Evolutionary conservation across 495 filamentous ascomycete species (phyloP), one percentile per base, ranked within the genome.

Genomic region (Aspergillus hancockii): DNA sequence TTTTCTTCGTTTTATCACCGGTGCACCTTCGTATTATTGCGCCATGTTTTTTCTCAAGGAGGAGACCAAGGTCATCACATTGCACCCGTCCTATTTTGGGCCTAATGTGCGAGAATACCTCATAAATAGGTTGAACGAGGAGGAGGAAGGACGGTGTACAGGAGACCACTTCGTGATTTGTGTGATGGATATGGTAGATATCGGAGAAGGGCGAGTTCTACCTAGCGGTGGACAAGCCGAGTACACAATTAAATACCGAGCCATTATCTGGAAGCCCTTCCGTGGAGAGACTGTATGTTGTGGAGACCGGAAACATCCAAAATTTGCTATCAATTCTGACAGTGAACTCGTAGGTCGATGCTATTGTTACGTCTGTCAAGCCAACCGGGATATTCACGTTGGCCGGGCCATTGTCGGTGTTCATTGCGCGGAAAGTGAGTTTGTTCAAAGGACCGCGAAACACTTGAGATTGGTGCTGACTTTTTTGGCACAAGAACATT

Each of bases 11-110:
- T 31, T 55, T 16, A 43, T 41, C 41, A 38, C 41, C 49, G 57
- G 49, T 40, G 18, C 30, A 34, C 52, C 40, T 12, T 46, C 49
- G n/a, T 23, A 38, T 34, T 54, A 30, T 28, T 52, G 54, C 64
- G 57, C 53, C 50, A 98, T 98, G 94, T 98, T 97, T 73, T 98
- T 98, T 80, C 89, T 98, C 67, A 89, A 96, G 75, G 90, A 95
- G 62, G 88, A 98, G 70, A 91, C 96, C 76, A 91, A 92, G 66
- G 83, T 87, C 63, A 93, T 98, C 62, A 90, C 90, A 52, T 83
- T 98, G 64, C 95, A 98, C 71, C 94, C 94, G 32, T 97, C 94
- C 25, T 98, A 92, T 76, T 98, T 98, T 70, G 91, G 91, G 57
- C 85, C 89, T 38, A 89, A 92, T 65, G 92, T 96, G 81, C 87